Evolutionary conservation across 371 early-diverging fungal genomes (phyloP).

Genomic region (Mucor racemosus): DNA sequence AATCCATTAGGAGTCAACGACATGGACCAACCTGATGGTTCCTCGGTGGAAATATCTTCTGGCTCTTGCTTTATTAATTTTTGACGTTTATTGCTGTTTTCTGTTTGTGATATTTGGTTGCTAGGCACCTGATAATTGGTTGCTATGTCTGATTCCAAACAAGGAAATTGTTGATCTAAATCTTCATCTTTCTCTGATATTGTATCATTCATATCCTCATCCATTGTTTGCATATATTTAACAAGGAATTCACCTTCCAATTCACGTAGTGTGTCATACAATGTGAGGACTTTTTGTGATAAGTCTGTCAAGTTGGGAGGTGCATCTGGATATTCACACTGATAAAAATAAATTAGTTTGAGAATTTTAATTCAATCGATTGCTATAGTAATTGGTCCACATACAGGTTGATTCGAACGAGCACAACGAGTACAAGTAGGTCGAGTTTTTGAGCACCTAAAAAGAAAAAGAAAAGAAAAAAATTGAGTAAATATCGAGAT

Average conservation of each 20-base stretch:
- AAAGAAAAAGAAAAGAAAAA: neutral
- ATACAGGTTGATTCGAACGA: conserved; percentile 55
- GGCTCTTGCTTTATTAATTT: neutral
- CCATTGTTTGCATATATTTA: conserved; percentile 35
- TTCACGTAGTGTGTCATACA: conserved; percentile 48
- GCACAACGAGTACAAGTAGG: conserved; percentile 55
- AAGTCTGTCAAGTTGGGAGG: conserved; percentile 53
- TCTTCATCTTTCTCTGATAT: neutral
- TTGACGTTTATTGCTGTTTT: neutral
- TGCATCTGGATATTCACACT: conserved; percentile 61
- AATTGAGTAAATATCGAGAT: neutral
- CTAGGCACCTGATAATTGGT: neutral
- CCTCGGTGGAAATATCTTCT: conserved; percentile 5
- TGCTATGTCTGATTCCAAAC: neutral
- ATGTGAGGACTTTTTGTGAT: conserved; percentile 49
- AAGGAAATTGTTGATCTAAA: neutral
- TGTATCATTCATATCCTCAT: conserved; percentile 3
- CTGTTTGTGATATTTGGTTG: neutral
- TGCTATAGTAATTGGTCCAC: neutral
- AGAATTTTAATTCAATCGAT: neutral
- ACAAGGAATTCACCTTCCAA: conserved; percentile 49
- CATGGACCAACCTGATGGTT: conserved; percentile 48
- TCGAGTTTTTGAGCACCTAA: conserved; percentile 56
- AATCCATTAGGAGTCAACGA: conserved; percentile 38
- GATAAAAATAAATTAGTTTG: neutral